Conservation (phyloP, 768 basidiomycete species). For the Trametes gibbosa region DNA sequence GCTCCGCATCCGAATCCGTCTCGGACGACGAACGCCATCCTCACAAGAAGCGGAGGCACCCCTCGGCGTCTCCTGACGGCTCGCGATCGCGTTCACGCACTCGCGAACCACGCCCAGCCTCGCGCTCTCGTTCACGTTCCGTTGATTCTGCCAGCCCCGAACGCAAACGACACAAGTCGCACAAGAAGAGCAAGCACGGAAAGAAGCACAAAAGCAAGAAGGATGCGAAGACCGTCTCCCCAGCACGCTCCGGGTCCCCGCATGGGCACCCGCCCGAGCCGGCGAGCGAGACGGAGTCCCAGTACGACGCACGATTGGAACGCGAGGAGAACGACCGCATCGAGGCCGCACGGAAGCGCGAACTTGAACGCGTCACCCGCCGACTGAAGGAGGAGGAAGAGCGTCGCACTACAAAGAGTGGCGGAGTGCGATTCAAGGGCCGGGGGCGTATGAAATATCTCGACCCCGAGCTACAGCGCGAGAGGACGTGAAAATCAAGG, state of each 20-base stretch:
- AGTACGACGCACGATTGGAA: constrained; percentile 68
- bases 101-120: neutral
- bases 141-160: constrained; percentile 20
- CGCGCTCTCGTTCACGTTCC: constrained; percentile 11
- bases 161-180: constrained; percentile 27
- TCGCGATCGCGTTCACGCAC: constrained; percentile 9
- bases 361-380: constrained; percentile 49
- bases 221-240: neutral
- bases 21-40: constrained; percentile 17
- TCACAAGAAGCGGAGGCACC: constrained; percentile 14
- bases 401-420: constrained; percentile 35
- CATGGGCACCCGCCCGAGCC: constrained; percentile 13
- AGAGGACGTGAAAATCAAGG: neutral
- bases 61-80: constrained; percentile 14
- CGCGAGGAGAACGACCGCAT: constrained; percentile 62
- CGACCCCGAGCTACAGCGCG: constrained; percentile 50
- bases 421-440: constrained; percentile 63
- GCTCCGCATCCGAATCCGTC: constrained; percentile 13
- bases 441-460: constrained; percentile 68
- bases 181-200: constrained; percentile 29
- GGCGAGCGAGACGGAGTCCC: constrained; percentile 61
- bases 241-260: constrained; percentile 11
- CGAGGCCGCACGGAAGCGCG: constrained; percentile 43
- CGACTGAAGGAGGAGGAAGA: constrained; percentile 33
- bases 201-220: constrained; percentile 14